Conservation (phyloP, 169 alveolate genomes). For the Plasmodium gaboni region DNA sequence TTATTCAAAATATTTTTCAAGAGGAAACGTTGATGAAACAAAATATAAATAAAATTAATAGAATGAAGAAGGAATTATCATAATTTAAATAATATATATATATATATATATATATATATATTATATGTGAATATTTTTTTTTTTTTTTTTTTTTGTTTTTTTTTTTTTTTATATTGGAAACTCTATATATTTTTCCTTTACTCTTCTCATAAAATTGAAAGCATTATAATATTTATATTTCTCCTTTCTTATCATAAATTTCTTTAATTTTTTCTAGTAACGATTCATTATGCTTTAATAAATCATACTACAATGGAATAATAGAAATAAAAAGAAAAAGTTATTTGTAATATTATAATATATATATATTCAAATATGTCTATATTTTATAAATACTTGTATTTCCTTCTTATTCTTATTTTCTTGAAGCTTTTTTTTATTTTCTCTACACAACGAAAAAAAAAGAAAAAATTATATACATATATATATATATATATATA, state of each 20-base stretch:
- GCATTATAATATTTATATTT: constrained; percentile 14
- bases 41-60: constrained; percentile 21
- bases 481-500: constrained; percentile 4
- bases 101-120: neutral
- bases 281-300: constrained; percentile 69
- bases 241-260: constrained; percentile 67
- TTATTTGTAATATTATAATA: neutral
- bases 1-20: constrained; percentile 45
- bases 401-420: constrained; percentile 59
- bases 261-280: constrained; percentile 62
- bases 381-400: constrained; percentile 15
- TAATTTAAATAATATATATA: too few species aligned
- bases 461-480: constrained; percentile 5
- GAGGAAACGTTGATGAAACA: constrained; percentile 47
- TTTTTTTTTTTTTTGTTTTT: neutral
- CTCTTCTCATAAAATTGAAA: neutral
- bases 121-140: too few species aligned
- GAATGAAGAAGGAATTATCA: constrained; percentile 18
- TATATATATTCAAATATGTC: neutral
- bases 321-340: neutral
- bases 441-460: constrained; percentile 23
- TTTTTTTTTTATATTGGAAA: constrained; percentile 4
- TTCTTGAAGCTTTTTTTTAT: constrained; percentile 57
- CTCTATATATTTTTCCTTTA: neutral
- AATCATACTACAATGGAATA: constrained; percentile 29